Percentiles rank a stretch among this genome's conserved stretches.
phyloP scores from a whole-genome alignment of 2,329 filamentous ascomycete species.

The Teratosphaeria gauchensis region DNA sequence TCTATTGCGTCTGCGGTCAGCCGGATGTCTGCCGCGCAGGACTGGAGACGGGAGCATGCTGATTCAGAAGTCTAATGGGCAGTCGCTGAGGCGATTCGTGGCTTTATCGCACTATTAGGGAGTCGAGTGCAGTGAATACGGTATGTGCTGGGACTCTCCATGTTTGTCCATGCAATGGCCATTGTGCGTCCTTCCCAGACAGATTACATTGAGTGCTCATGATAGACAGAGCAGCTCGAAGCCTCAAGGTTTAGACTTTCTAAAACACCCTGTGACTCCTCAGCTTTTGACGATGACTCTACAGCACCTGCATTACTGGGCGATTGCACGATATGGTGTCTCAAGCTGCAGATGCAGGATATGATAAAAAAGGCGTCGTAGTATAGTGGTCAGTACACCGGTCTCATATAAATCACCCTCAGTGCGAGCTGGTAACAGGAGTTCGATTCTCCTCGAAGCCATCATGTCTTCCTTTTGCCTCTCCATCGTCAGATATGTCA shows the following conservation, averaged over 20 bases:
- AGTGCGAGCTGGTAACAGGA: not conserved
- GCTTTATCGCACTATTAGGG: too few species aligned
- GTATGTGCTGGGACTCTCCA: too few species aligned
- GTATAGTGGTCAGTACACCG: not conserved
- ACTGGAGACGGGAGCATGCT: not conserved
- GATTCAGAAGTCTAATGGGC: too few species aligned
- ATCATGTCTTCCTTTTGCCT: not conserved
- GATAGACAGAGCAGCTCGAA: too few species aligned
- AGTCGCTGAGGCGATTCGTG: too few species aligned
- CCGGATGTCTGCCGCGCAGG: not conserved
- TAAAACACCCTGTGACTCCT: not conserved
- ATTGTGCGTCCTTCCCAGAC: too few species aligned
- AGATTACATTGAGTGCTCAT: too few species aligned
- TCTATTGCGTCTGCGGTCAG: not conserved
- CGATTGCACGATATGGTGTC: not conserved
- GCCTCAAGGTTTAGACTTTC: not conserved
- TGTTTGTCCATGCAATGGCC: too few species aligned
- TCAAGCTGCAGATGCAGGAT: not conserved
- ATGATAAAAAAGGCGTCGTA: not conserved
- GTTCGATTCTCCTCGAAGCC: not conserved
- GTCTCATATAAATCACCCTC: not conserved
- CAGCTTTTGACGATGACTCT: not conserved
- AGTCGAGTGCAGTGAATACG: too few species aligned
- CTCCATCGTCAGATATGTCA: too few species aligned
- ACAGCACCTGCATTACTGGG: not conserved